These are phyloP conservation scores for Barnettozyma californica DNA, from an alignment of 805 yeast genomes.

Conservation along the genomic window DNA sequence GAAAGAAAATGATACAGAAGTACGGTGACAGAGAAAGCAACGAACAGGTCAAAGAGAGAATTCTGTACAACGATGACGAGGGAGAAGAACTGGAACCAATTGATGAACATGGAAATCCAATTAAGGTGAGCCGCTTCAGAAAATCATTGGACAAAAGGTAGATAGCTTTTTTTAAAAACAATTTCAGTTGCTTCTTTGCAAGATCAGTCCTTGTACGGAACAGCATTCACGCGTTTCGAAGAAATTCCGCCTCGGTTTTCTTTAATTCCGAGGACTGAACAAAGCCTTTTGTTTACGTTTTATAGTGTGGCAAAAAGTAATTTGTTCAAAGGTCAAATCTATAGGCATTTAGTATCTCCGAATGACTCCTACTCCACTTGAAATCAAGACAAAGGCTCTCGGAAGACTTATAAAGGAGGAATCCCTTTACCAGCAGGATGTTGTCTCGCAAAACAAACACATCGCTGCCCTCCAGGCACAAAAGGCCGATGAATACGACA, in stretches of 20 bases:
- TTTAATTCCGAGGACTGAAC: background rate
- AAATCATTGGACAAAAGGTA: constrained; percentile 36
- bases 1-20: constrained; percentile 25
- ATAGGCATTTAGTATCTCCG: background rate
- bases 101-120: constrained; percentile 56
- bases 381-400: constrained; percentile 67
- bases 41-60: background rate
- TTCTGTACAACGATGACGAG: constrained; percentile 31
- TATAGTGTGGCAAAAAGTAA: background rate
- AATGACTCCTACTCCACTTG: constrained; percentile 68
- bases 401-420: constrained; percentile 67
- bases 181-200: too few relatives aligned
- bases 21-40: constrained; percentile 15
- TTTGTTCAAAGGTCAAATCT: background rate
- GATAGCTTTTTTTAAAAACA: background rate
- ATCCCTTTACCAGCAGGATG: constrained; percentile 52
- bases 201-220: too few relatives aligned
- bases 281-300: background rate
- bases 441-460: constrained; percentile 43
- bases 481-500: constrained; percentile 57
- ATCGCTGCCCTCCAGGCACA: constrained; percentile 43
- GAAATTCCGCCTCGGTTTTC: background rate
- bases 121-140: constrained; percentile 62
- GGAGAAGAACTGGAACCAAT: constrained; percentile 63
- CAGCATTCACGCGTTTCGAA: too few relatives aligned